Percentiles rank a stretch among this genome's conserved stretches.
Conservation (phyloP, 164 flowering plant species). For the Cinnamomum micranthum region DNA sequence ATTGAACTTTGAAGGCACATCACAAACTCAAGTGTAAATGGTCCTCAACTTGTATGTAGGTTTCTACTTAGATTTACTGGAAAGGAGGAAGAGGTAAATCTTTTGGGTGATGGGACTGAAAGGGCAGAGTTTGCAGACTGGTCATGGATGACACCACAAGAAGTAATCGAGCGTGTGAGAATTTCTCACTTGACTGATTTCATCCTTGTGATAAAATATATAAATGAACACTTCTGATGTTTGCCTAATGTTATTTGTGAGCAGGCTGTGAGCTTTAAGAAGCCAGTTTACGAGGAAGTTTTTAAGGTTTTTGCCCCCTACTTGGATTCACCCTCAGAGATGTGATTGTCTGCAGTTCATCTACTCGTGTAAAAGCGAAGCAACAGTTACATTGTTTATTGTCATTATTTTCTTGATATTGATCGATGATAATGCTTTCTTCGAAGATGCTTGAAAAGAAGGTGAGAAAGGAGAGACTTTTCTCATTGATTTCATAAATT, state of each 20-base stretch:
- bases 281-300: slow-evolving; percentile 81
- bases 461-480: too few relatives aligned
- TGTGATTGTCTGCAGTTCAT: neutral
- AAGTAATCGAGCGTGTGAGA: slow-evolving; percentile 67
- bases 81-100: slow-evolving; percentile 83
- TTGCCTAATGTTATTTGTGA: slow-evolving; percentile 13
- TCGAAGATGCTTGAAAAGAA: too few relatives aligned
- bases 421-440: neutral
- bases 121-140: slow-evolving; percentile 91
- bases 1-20: neutral
- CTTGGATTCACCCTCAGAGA: slow-evolving; percentile 32
- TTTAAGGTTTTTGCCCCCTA: slow-evolving; percentile 52
- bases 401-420: neutral
- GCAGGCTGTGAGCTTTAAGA: slow-evolving; percentile 95
- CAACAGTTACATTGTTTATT: too few relatives aligned
- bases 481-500: too few relatives aligned
- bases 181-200: neutral
- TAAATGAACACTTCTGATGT: neutral
- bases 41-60: slow-evolving; percentile 36
- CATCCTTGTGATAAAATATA: neutral
- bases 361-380: too few relatives aligned
- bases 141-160: slow-evolving; percentile 86
- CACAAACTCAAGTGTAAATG: neutral
- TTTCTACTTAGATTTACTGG: slow-evolving; percentile 84
- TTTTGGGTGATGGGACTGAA: slow-evolving; percentile 87